Evolutionary conservation across 1,139 yeast genomes (phyloP), one percentile per base, ranked within the genome.

Genomic region (Hyphopichia fennica): DNA sequence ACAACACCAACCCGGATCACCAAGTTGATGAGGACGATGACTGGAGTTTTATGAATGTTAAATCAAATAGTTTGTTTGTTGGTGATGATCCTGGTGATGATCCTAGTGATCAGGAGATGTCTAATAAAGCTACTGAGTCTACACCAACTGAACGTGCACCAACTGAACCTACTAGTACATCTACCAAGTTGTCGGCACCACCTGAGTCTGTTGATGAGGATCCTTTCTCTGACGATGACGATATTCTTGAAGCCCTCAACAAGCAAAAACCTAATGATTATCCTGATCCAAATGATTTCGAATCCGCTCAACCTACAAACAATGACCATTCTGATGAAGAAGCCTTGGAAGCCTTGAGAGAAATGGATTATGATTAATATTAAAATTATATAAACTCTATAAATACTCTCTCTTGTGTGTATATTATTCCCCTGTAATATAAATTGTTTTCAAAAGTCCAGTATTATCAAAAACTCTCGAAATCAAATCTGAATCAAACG

Each of bases 401-500:
- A n/a, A n/a, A n/a, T n/a, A n/a, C n/a, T n/a, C n/a, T n/a, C n/a
- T n/a, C n/a, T n/a, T n/a, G 11, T 25, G 14, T n/a, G 32, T 29
- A 29, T 10, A n/a, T 27, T 38, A 38, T 16, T 37, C 51, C 27
- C 52, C 46, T 39, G 56, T 53, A 38, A 72, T 60, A 57, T 69
- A 73, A 34, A 73, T 60, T 51, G 67, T 65, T 46, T 80, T 65
- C 41, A 73, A 60, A 13, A 69, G 56, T 33, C 70, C 55, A 3
- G 70, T 67, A 50, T 68, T 65, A 39, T 61, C 63, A 45, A 64
- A 73, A 6, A 81, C 69, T 38, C 69, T 70, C 35, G 81, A 79
- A 23, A 82, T 66, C 41, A 70, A 70, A 2, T 67, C 70, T 1
- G 69, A 68, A 11, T 64, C 56, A 40, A 78, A 65, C 3, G 54